Percentiles rank a stretch among this genome's conserved stretches.
phyloP scores from a whole-genome alignment of 805 yeast genomes.

The Candida odintsovae region DNA sequence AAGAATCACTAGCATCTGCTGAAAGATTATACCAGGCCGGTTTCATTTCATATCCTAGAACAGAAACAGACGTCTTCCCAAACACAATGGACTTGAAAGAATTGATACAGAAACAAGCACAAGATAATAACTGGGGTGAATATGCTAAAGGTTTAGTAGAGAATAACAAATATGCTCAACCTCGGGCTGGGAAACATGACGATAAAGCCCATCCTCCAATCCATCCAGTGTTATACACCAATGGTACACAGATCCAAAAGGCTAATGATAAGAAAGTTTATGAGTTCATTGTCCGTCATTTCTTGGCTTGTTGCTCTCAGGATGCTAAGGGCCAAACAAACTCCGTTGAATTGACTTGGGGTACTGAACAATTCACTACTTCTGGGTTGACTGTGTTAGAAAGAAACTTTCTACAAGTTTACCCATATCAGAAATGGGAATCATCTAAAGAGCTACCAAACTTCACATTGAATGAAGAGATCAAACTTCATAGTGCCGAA shows the following conservation, averaged over 20 bases:
- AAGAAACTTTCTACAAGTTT: slow-evolving; percentile 75
- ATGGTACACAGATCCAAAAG: slow-evolving; percentile 21
- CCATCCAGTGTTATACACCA: slow-evolving; percentile 66
- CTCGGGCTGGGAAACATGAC: slow-evolving; percentile 77
- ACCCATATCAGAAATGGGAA: slow-evolving; percentile 76
- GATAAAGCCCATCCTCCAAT: slow-evolving; percentile 99
- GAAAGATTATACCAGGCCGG: slow-evolving; percentile 85
- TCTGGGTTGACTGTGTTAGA: slow-evolving; percentile 72
- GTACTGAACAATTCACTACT: slow-evolving; percentile 62
- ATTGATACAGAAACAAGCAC: slow-evolving; percentile 55
- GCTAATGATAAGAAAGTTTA: slow-evolving; percentile 65
- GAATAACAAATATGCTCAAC: slow-evolving; percentile 44
- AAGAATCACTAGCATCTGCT: slow-evolving; percentile 69
- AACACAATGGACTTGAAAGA: slow-evolving; percentile 60
- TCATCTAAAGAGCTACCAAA: slow-evolving; percentile 57
- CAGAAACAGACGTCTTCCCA: slow-evolving; percentile 91
- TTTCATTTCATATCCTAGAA: slow-evolving; percentile 90
- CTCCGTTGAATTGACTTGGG: slow-evolving; percentile 67
- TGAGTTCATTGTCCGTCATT: slow-evolving; percentile 80
- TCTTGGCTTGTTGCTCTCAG: slow-evolving; percentile 84
- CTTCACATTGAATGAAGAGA: slow-evolving; percentile 49
- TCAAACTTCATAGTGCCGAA: slow-evolving; percentile 50
- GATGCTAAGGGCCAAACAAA: slow-evolving; percentile 81
- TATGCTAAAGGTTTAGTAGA: slow-evolving; percentile 49
- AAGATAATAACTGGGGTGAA: slow-evolving; percentile 59